These are phyloP conservation scores for Yarrowia galli DNA, from an alignment of 1,139 yeast genomes.

Conservation along the genomic window DNA sequence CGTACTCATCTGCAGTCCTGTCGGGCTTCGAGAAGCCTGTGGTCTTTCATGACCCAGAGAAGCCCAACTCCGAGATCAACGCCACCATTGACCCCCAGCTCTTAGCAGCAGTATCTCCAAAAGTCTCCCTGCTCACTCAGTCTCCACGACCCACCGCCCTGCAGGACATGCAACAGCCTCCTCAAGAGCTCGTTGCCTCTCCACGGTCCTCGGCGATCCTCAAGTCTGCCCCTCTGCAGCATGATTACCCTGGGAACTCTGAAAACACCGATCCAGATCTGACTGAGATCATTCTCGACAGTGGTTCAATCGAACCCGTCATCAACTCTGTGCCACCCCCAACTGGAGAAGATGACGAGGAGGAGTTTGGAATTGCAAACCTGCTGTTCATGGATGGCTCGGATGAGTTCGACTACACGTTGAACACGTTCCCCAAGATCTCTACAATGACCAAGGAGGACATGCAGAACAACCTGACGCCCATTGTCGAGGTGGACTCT, in stretches of 20 bases:
- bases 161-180: constrained; percentile 16
- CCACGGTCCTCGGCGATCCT: background rate
- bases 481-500: constrained; percentile 25
- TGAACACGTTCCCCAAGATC: constrained; percentile 20
- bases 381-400: constrained; percentile 29
- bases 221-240: constrained; percentile 1
- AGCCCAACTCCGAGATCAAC: background rate
- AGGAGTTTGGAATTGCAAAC: constrained; percentile 29
- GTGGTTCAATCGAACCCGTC: background rate
- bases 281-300: background rate
- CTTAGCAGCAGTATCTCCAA: background rate
- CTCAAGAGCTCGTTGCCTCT: constrained; percentile 3
- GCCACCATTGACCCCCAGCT: background rate
- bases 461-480: constrained; percentile 5
- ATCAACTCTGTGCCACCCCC: background rate
- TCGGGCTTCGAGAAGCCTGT: constrained; percentile 28
- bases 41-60: constrained; percentile 21
- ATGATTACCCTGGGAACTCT: background rate
- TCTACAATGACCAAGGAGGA: constrained; percentile 14
- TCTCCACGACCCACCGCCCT: constrained; percentile 3
- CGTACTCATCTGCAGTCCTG: constrained; percentile 25
- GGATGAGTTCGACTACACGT: constrained; percentile 33
- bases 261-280: constrained; percentile 22
- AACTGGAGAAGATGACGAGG: background rate
- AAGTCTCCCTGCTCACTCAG: background rate